phyloP scores from a whole-genome alignment of 257 asterid genomes.

The Mentha longifolia region DNA sequence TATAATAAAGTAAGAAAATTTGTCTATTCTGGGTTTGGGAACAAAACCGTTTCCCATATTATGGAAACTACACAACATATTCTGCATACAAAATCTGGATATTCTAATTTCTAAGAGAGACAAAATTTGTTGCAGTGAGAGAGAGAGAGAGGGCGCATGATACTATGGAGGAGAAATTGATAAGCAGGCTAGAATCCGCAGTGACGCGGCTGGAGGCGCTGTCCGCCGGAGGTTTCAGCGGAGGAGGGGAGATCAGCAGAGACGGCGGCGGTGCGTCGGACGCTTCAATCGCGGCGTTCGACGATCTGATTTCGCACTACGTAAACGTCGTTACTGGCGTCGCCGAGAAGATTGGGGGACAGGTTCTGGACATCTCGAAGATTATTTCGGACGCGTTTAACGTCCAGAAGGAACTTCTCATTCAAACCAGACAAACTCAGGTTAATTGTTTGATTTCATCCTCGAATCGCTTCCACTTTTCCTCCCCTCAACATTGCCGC shows the following conservation, averaged over 20 bases:
- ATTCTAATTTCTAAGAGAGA: neutral
- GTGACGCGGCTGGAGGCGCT: constrained; percentile 78
- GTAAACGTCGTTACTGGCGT: constrained; percentile 53
- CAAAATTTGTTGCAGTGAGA: neutral
- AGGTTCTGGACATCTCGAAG: constrained; percentile 69
- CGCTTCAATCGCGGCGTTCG: constrained; percentile 76
- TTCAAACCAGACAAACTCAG: constrained; percentile 60
- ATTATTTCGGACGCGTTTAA: constrained; percentile 60
- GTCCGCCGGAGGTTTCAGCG: constrained; percentile 49
- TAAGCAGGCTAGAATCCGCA: constrained; percentile 80
- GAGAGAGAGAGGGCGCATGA: constrained; percentile 2
- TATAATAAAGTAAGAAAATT: neutral
- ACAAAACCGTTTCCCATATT: constrained; percentile 21
- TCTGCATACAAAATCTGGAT: neutral
- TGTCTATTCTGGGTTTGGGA: neutral
- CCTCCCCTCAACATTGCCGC: constrained; percentile 2
- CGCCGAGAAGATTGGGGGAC: constrained; percentile 81
- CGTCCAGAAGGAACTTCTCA: constrained; percentile 69
- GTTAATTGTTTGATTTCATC: constrained; percentile 38
- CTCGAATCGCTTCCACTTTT: constrained; percentile 10
- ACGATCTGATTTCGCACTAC: constrained; percentile 59
- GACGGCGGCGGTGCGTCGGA: constrained; percentile 54
- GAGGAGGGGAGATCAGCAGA: constrained; percentile 44
- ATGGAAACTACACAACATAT: too few relatives aligned
- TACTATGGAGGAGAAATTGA: constrained; percentile 66